phyloP scores from a whole-genome alignment of 768 basidiomycete genomes.

The Russula earlei region DNA sequence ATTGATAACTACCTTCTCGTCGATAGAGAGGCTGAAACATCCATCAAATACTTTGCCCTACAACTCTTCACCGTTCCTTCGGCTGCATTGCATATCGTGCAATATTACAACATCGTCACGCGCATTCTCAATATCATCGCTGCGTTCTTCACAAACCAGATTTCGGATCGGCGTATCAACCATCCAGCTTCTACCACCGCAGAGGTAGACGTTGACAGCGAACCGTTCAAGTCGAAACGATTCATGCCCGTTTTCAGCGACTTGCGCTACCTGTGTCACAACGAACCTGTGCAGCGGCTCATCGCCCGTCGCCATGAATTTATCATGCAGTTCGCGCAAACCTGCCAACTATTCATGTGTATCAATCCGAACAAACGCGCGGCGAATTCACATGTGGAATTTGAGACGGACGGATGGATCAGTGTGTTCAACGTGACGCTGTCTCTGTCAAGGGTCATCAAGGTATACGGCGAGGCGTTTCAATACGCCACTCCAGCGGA shows the following conservation, averaged over 20 bases:
- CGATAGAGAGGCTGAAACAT: slow-evolving; percentile 91
- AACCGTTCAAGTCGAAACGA: slow-evolving; percentile 88
- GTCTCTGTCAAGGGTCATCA: slow-evolving; percentile 80
- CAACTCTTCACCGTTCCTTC: slow-evolving; percentile 91
- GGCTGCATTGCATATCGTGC: slow-evolving; percentile 69
- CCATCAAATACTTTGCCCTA: slow-evolving; percentile 86
- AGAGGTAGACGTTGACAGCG: slow-evolving; percentile 68
- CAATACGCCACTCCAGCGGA: slow-evolving; percentile 45
- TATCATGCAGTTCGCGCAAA: slow-evolving; percentile 61
- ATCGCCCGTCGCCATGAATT: slow-evolving; percentile 61
- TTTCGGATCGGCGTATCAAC: slow-evolving; percentile 59
- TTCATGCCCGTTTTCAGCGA: slow-evolving; percentile 95
- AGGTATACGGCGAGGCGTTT: slow-evolving; percentile 82
- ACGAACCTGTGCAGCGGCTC: slow-evolving; percentile 66
- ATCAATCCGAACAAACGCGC: slow-evolving; percentile 87
- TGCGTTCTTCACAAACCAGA: slow-evolving; percentile 90
- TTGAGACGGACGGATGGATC: slow-evolving; percentile 95
- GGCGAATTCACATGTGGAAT: slow-evolving; percentile 79
- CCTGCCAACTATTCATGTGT: slow-evolving; percentile 87
- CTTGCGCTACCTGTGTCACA: slow-evolving; percentile 77
- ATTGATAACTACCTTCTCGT: slow-evolving; percentile 87
- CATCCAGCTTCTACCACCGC: slow-evolving; percentile 26
- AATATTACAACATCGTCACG: slow-evolving; percentile 60
- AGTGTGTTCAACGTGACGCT: slow-evolving; percentile 93
- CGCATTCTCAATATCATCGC: slow-evolving; percentile 77